Evolutionary conservation across 352 stramenopile species (phyloP).

Genomic region (Phytophthora kernoviae): DNA sequence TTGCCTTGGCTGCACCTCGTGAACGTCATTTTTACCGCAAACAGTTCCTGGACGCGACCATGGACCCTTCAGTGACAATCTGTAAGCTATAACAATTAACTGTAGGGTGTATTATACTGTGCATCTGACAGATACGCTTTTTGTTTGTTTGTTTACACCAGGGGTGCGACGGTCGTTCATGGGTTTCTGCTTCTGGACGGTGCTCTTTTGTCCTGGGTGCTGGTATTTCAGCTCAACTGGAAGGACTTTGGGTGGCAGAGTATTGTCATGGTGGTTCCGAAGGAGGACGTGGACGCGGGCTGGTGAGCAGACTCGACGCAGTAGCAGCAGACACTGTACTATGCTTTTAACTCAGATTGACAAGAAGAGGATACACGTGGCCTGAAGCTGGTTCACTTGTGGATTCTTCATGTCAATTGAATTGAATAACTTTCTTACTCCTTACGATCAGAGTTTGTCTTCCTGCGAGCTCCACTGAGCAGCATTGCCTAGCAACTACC

Average conservation of each 20-base stretch:
- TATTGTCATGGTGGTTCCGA: conserved; percentile 76
- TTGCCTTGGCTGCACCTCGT: conserved; percentile 86
- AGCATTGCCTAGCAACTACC: too few relatives aligned
- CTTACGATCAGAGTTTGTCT: too few relatives aligned
- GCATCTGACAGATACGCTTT: too few relatives aligned
- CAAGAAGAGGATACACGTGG: too few relatives aligned
- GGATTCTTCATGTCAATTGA: too few relatives aligned
- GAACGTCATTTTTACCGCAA: conserved; percentile 85
- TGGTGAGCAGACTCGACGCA: conserved; percentile 62
- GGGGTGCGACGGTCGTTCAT: conserved; percentile 82
- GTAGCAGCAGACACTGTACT: too few relatives aligned
- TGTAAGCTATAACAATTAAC: conserved; percentile 46
- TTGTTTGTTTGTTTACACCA: conserved; percentile 18
- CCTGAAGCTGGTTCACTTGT: too few relatives aligned
- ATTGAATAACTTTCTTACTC: too few relatives aligned
- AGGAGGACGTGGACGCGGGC: conserved; percentile 65
- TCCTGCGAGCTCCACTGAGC: too few relatives aligned
- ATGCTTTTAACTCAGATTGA: conserved; percentile 6
- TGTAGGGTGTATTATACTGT: too few relatives aligned
- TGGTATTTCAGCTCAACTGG: conserved; percentile 87
- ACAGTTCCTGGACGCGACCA: conserved; percentile 70
- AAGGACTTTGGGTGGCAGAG: conserved; percentile 83
- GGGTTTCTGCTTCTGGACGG: conserved; percentile 69
- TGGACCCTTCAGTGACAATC: conserved; percentile 72
- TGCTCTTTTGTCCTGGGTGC: conserved; percentile 78